A percentile compares a stretch with the other conserved stretches of the same genome.
Conservation (phyloP, 768 basidiomycete species). For the Rhizopogon rudus region DNA sequence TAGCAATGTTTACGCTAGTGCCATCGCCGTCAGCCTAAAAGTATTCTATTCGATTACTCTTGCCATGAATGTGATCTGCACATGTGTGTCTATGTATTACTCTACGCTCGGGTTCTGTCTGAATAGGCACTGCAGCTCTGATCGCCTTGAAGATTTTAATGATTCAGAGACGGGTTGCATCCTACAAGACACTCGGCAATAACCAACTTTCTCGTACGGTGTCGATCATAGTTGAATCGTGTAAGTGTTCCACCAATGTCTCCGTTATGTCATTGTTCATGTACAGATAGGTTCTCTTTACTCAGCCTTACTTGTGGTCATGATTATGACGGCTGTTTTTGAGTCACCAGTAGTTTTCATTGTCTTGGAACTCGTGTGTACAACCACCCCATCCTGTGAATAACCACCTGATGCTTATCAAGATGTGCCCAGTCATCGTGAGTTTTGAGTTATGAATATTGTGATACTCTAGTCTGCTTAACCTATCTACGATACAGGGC, state of each 20-base stretch:
- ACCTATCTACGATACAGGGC: conserved; percentile 3
- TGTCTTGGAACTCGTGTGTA: conserved; percentile 7
- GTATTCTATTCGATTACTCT: conserved; percentile 21
- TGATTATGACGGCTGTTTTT: conserved; percentile 9
- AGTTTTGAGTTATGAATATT: neutral
- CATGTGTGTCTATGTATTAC: conserved; percentile 14
- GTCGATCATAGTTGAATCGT: conserved; percentile 14
- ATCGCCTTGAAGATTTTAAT: conserved; percentile 20
- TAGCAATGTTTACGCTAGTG: conserved; percentile 14
- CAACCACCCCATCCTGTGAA: too few species aligned
- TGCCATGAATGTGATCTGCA: conserved; percentile 20
- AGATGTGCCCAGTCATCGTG: conserved; percentile 11
- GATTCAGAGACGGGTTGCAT: conserved; percentile 10
- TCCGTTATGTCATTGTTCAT: neutral
- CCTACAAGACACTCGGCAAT: neutral
- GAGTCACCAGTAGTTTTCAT: conserved; percentile 9
- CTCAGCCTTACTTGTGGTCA: conserved; percentile 11
- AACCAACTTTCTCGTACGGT: conserved; percentile 6
- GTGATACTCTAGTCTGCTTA: neutral
- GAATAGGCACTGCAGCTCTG: conserved; percentile 9
- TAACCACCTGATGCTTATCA: neutral
- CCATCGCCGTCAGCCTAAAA: conserved; percentile 13
- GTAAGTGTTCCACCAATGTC: neutral
- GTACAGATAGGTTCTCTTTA: conserved; percentile 10
- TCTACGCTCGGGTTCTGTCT: too few species aligned